Percentiles rank a stretch among this genome's conserved stretches.
These are phyloP conservation scores for Globisporangium takayamanum DNA, from an alignment of 352 stramenopile species.

Conservation along the genomic window DNA sequence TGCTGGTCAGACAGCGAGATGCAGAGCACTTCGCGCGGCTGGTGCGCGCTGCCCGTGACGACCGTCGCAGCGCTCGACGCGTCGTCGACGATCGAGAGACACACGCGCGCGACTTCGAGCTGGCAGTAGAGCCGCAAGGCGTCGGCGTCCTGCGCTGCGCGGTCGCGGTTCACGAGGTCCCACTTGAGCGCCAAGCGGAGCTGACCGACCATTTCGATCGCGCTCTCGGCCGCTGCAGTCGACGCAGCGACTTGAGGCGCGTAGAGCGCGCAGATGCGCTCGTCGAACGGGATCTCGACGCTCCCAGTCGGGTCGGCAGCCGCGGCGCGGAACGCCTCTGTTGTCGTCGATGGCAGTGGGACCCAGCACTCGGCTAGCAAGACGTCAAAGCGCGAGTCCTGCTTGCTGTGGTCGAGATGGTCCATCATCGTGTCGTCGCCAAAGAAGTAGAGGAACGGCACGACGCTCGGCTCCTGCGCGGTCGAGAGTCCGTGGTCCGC, in stretches of 20 bases:
- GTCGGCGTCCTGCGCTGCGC: slow-evolving; percentile 30
- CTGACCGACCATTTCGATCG: slow-evolving; percentile 64
- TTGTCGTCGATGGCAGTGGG: slow-evolving; percentile 37
- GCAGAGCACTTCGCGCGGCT: slow-evolving; percentile 63
- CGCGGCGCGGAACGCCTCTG: slow-evolving; percentile 9
- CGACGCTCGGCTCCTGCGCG: slow-evolving; percentile 77
- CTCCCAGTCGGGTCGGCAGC: slow-evolving; percentile 18
- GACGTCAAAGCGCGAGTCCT: slow-evolving; percentile 73
- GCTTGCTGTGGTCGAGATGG: slow-evolving; percentile 80
- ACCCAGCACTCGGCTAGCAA: slow-evolving; percentile 80
- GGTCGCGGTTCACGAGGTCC: slow-evolving; percentile 59
- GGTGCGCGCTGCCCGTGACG: slow-evolving; percentile 20
- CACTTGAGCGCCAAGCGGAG: slow-evolving; percentile 73
- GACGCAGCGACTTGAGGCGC: slow-evolving; percentile 22
- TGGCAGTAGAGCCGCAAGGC: slow-evolving; percentile 63
- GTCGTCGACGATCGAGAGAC: slow-evolving; percentile 71
- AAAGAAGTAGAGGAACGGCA: slow-evolving; percentile 87
- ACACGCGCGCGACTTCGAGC: slow-evolving; percentile 66
- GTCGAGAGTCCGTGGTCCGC: slow-evolving; percentile 71
- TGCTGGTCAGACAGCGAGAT: slow-evolving; percentile 69
- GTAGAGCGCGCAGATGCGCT: slow-evolving; percentile 67
- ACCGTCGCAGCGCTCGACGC: slow-evolving; percentile 25
- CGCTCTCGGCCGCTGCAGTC: slow-evolving; percentile 8
- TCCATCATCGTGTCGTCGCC: slow-evolving; percentile 84
- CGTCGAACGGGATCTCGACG: slow-evolving; percentile 37